Evolutionary conservation across 75 land plant genomes (phyloP), one percentile per base, ranked within the genome.

Genomic region (Pinus albicaulis): DNA sequence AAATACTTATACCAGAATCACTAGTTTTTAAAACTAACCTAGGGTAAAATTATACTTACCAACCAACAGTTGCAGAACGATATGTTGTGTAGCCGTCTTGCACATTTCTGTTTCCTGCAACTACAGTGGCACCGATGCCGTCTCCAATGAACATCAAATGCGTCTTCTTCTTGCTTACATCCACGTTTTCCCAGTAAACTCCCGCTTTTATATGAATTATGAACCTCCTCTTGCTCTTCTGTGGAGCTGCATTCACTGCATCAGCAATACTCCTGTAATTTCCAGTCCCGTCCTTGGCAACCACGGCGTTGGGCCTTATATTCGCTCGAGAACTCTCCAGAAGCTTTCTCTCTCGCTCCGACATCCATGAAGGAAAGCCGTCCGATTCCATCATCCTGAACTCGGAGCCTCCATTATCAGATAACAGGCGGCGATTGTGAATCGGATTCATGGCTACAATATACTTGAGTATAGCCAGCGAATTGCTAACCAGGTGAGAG

Each of bases 201-300:
- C 85, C 85, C 7, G 84, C 84, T 6, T 76, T 83, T 15, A 83
- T 66, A 60, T 82, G 59, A 28, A 83, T 83, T 6, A 82, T 26
- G 10, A 64, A 82, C 0, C 78, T 24, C 7, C 7, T 5, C 7
- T 74, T 36, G 22, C 74, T 72, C 75, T 57, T 26, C 78, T 75
- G 11, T 63, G 84, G 44, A 53, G 82, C 86, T 24, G 56, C 76
- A 55, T 85, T 74, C 28, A 78, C 76, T 15, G 92, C 92, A 34
- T 79, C 82, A 2, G 48, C 7, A 12, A 88, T 77, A 7, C 81
- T 82, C 38, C 59, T 58, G 58, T 76, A 76, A 7, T 78, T 64
- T 59, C 87, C 90, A 0, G 28, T 76, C 26, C 92, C 92, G 31
- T 90, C 90, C 78, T 85, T 57, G 1, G 92, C 87, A 72, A 90